Evolutionary conservation across 2,329 filamentous ascomycete genomes (phyloP).

Genomic region (Fusarium annulatum): DNA sequence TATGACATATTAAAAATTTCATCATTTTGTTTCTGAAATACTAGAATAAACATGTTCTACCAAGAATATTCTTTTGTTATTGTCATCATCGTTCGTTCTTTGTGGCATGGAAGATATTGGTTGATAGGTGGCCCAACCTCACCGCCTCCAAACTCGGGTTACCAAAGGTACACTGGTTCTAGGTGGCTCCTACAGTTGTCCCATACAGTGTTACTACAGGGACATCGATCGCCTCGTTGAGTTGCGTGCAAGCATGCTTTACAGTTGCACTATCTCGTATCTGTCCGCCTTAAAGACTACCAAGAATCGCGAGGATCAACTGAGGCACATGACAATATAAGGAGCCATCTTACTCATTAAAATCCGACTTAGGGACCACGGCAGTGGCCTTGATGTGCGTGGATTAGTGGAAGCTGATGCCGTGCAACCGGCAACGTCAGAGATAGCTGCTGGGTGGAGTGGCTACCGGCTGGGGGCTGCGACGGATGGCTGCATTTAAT

Average conservation of each 20-base stretch:
- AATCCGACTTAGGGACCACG: neutral
- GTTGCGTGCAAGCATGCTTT: slow-evolving; percentile 13
- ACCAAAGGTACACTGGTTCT: neutral
- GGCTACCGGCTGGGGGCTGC: neutral
- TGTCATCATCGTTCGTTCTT: neutral
- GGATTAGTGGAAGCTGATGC: slow-evolving; percentile 31
- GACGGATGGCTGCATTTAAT: slow-evolving; percentile 2
- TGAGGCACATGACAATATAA: slow-evolving; percentile 28
- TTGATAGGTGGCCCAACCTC: slow-evolving; percentile 5
- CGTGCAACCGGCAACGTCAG: slow-evolving; percentile 24
- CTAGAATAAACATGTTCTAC: too few species aligned
- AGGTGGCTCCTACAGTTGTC: neutral
- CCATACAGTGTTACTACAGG: slow-evolving; percentile 4
- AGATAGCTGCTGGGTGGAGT: slow-evolving; percentile 8
- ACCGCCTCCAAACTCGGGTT: slow-evolving; percentile 8
- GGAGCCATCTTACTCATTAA: slow-evolving; percentile 9
- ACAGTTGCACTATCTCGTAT: slow-evolving; percentile 24
- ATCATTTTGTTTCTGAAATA: neutral
- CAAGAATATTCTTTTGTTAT: neutral
- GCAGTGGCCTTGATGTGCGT: slow-evolving; percentile 3
- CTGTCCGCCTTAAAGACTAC: slow-evolving; percentile 23
- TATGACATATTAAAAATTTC: neutral
- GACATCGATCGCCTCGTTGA: slow-evolving; percentile 3
- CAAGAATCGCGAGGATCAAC: slow-evolving; percentile 21
- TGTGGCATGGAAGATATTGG: slow-evolving; percentile 3